These are phyloP conservation scores for Cystobasidium onofrii DNA, from an alignment of 768 basidiomycete species.

Conservation along the genomic window DNA sequence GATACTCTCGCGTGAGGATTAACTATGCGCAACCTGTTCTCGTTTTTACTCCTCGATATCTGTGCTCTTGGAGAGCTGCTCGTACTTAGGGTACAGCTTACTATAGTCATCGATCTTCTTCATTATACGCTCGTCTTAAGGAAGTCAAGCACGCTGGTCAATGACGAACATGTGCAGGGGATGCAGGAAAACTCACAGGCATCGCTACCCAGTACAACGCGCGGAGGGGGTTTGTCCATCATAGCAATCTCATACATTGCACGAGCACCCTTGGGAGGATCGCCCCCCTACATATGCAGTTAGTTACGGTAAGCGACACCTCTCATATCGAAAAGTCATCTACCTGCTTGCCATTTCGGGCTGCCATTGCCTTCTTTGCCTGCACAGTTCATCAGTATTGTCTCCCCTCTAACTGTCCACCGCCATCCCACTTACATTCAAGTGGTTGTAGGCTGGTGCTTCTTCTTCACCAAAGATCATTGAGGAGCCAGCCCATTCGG, in stretches of 20 bases:
- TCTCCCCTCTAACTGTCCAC: not conserved
- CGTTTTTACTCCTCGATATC: slow-evolving; percentile 27
- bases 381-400: not conserved
- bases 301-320: not conserved
- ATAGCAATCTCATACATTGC: slow-evolving; percentile 34
- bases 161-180: not conserved
- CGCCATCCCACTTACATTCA: not conserved
- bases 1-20: no score
- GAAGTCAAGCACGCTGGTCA: not conserved
- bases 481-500: slow-evolving; percentile 25
- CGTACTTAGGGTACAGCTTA: slow-evolving; percentile 17
- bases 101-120: slow-evolving; percentile 19
- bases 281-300: slow-evolving; percentile 20
- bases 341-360: not conserved
- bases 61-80: slow-evolving; percentile 32
- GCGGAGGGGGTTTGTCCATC: slow-evolving; percentile 30
- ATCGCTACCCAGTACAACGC: slow-evolving; percentile 33
- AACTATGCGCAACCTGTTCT: not conserved
- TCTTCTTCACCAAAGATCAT: slow-evolving; percentile 13
- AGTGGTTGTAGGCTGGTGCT: slow-evolving; percentile 32
- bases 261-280: slow-evolving; percentile 31
- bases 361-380: slow-evolving; percentile 1
- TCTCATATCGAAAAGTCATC: not conserved
- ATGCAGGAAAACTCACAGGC: slow-evolving; percentile 12
- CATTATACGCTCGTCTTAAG: not conserved